phyloP scores from a whole-genome alignment of 345 rosid genomes.

The Aquilaria sinensis region DNA sequence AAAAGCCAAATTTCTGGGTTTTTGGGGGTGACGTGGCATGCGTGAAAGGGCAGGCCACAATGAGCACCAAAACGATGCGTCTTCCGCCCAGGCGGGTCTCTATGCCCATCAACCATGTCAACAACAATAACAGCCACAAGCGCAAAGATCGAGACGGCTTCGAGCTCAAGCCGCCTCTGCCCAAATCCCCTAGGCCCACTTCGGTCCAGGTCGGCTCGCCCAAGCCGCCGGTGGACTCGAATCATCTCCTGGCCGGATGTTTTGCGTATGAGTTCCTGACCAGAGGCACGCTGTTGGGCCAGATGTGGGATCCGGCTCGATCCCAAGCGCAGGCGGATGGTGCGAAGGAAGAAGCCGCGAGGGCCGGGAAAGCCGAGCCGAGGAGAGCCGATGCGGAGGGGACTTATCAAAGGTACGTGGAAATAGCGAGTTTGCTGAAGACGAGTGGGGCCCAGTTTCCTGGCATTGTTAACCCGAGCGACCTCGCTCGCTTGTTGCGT shows the following conservation, averaged over 20 bases:
- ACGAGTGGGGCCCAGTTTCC: constrained; percentile 57
- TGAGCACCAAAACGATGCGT: constrained; percentile 87
- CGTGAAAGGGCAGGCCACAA: constrained; percentile 22
- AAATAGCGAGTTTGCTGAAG: constrained; percentile 60
- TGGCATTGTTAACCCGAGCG: constrained; percentile 76
- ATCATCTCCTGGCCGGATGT: constrained; percentile 73
- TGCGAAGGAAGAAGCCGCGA: constrained; percentile 3
- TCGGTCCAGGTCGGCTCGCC: constrained; percentile 16
- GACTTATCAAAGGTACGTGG: constrained; percentile 45
- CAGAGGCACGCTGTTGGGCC: constrained; percentile 71
- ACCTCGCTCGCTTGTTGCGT: constrained; percentile 57
- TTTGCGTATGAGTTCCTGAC: constrained; percentile 77
- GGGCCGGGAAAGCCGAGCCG: constrained; percentile 22
- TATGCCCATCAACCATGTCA: constrained; percentile 22
- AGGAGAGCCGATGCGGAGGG: constrained; percentile 3
- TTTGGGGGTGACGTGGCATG: constrained; percentile 66
- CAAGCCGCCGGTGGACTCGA: constrained; percentile 24
- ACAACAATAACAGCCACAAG: constrained; percentile 24
- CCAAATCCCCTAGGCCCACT: constrained; percentile 20
- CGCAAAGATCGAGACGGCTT: constrained; percentile 53
- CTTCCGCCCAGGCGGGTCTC: constrained; percentile 70
- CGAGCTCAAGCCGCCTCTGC: constrained; percentile 21
- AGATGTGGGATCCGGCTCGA: constrained; percentile 39
- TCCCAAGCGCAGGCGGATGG: constrained; percentile 16
- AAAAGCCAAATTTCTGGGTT: too few species aligned